Percentiles rank a stretch among this genome's conserved stretches.
Evolutionary conservation across 208 protist species (phyloP).

Genomic region (Tritrichomonas musculus): DNA sequence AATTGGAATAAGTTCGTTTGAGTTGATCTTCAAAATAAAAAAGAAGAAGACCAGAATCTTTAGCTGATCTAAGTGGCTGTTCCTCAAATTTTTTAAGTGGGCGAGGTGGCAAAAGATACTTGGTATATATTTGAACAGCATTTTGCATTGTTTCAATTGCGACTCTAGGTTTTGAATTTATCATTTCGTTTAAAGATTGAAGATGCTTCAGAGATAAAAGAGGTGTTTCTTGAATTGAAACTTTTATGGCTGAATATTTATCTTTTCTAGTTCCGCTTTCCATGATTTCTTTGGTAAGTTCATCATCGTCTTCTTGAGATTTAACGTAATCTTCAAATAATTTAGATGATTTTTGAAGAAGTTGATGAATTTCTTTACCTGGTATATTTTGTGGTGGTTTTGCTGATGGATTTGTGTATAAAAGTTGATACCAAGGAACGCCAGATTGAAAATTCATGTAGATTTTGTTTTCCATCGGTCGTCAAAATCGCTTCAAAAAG

Average conservation of each 20-base stretch:
- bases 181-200: background rate
- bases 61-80: background rate
- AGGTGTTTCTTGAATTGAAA: conserved; percentile 13
- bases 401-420: background rate
- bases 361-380: background rate
- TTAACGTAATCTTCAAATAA: background rate
- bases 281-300: background rate
- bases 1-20: background rate
- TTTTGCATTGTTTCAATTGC: background rate
- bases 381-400: background rate
- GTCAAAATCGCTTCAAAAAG: too few relatives aligned
- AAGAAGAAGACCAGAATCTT: background rate
- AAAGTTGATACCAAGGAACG: conserved; percentile 1
- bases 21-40: conserved; percentile 14
- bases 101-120: background rate
- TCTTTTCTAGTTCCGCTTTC: conserved; percentile 3
- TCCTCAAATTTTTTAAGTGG: background rate
- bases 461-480: too few relatives aligned
- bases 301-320: background rate
- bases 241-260: background rate
- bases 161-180: background rate
- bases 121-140: background rate
- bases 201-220: background rate
- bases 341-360: background rate
- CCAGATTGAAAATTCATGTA: background rate